Conservation (phyloP, 2,329 filamentous ascomycete genomes). For the Ophiostoma australiae region DNA sequence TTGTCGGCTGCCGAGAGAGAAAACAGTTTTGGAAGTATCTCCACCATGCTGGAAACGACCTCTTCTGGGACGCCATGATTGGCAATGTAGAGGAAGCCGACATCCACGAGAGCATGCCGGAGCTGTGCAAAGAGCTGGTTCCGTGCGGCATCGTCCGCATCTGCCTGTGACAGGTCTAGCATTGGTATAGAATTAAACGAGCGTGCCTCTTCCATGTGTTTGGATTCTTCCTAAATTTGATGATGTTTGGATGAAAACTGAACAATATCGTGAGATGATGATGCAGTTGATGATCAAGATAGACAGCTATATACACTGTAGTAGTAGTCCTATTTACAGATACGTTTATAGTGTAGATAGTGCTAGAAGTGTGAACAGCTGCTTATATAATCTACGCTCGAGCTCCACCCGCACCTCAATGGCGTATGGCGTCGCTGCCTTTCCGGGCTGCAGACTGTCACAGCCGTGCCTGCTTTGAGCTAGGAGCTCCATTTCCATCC, state of each 20-base stretch:
- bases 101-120: slow-evolving; percentile 44
- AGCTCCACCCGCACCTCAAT: slow-evolving; percentile 11
- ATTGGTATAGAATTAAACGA: not conserved
- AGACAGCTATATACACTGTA: not conserved
- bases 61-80: slow-evolving; percentile 44
- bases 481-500: slow-evolving; percentile 13
- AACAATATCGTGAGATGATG: not conserved
- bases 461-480: slow-evolving; percentile 13
- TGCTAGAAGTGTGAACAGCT: not conserved
- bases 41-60: slow-evolving; percentile 16
- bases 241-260: not conserved
- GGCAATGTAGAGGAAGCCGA: slow-evolving; percentile 51
- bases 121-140: slow-evolving; percentile 36
- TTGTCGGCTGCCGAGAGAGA: not conserved
- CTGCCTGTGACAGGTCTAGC: not conserved
- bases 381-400: not conserved
- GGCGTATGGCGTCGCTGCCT: slow-evolving; percentile 25
- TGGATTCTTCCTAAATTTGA: not conserved
- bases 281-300: not conserved
- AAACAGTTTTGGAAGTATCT: not conserved
- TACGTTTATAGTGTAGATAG: not conserved
- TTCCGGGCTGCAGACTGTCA: not conserved
- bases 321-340: not conserved
- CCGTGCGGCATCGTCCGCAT: not conserved
- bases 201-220: not conserved